These are phyloP conservation scores for Rhizomucor pusillus DNA, from an alignment of 371 early-diverging fungal species.

Conservation along the genomic window DNA sequence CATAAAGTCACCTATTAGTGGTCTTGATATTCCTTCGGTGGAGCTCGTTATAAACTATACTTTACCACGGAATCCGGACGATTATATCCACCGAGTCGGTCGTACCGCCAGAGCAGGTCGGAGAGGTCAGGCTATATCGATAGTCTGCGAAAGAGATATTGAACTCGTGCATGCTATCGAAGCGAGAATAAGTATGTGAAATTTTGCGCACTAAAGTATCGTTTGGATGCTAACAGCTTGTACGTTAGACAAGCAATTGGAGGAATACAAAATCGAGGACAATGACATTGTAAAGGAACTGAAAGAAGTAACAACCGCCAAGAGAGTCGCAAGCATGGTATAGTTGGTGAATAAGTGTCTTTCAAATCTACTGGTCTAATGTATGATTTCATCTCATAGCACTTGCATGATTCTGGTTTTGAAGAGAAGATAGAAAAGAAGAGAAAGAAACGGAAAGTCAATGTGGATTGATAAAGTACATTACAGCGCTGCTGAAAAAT, in stretches of 20 bases:
- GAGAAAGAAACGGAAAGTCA: no score
- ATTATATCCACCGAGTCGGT: constrained; percentile 99
- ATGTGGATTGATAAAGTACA: no score
- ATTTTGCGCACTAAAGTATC: neutral
- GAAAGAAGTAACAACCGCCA: constrained; percentile 84
- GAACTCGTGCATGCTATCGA: constrained; percentile 88
- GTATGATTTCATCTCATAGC: no score
- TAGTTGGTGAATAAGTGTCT: no score
- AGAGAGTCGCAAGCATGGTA: constrained; percentile 87
- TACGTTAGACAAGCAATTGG: constrained; percentile 73
- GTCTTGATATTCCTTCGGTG: constrained; percentile 98
- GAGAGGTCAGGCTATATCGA: constrained; percentile 87
- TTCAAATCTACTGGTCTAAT: no score
- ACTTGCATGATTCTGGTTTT: no score
- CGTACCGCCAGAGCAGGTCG: constrained; percentile 97
- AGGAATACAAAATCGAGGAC: constrained; percentile 74
- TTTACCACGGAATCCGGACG: constrained; percentile 96
- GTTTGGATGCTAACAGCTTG: neutral
- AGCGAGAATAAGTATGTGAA: constrained; percentile 59
- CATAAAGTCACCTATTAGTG: constrained; percentile 57
- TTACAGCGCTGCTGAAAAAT: no score
- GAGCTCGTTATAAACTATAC: constrained; percentile 96
- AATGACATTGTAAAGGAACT: constrained; percentile 77
- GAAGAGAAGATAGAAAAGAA: no score
- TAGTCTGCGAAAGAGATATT: constrained; percentile 94